Base-by-base conservation (phyloP, 257 asterid species). In the Avicennia marina region DNA sequence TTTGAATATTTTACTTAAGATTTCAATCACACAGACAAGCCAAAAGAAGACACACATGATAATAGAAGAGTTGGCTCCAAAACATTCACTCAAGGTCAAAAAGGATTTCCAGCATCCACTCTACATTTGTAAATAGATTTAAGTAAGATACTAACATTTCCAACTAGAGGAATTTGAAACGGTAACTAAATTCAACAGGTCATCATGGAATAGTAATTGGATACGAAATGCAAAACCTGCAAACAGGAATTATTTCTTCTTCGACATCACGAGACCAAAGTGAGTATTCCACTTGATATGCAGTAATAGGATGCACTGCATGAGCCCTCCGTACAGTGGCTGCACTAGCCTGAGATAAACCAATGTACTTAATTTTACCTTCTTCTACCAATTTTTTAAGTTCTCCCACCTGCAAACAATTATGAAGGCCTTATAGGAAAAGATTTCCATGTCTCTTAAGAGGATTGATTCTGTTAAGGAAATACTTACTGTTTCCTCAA, bases 211-310 rank as follows among this genome's bases (percentile, higher is more conserved):
- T 40, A 40, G 13, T 15, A 40, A 11, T 4, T 4, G 45, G 3
- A 8, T 7, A 40, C 16, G 7, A 7, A 7, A 9, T 40, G 45
- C 4, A 9, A 40, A 61, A 73, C 83, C 83, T 76, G 79, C 83
- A 79, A 53, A 76, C 53, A 56, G 84, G 90, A 42, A 82, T 24
- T 24, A 79, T 48, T 60, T 79, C 87, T 29, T 63, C 75, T 58
- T 79, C 90, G 22, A 70, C 57, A 46, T 83, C 87, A 49, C 87
- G 83, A 6, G 81, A 62, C 91, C 91, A 83, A 17, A 83, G 78
- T 15, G 85, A 80, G 61, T 80, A 72, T 62, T 83, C 93, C 71
- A 75, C 75, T 26, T 83, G 93, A n/a, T 64, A 18, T 51, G 91
- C 88, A 32, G 87, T 79, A 16, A 83, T 51, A 26, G 88, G 91